Base-by-base conservation (phyloP, 2,329 filamentous ascomycete genomes). In the Cladosporium colombiae region DNA sequence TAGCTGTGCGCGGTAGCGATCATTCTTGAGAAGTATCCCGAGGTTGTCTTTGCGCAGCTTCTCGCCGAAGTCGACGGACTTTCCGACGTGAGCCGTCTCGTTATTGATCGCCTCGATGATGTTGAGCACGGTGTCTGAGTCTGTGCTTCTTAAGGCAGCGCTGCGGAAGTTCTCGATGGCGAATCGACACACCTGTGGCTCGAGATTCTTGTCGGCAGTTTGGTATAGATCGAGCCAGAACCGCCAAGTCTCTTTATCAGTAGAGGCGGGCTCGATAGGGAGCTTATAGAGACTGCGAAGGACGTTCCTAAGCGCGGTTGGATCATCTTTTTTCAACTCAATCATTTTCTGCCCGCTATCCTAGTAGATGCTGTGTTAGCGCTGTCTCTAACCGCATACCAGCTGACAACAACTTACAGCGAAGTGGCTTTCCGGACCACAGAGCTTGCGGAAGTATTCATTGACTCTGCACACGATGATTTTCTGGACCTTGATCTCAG, bases 131-230 rank as follows among this genome's bases (percentile, higher is more conserved):
- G 5, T 25, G 13, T 61, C 58, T 0, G 35, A 3, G 13, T 49
- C 11, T 13, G 58, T 52, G 3, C 14, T 13, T 5, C 5, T 1
- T 0, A 16, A 16, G 16, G 40, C 58, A 16, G 21, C 27, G 1
- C 2, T 8, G 6, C 40, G 18, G 13, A 35, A 50, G 2, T 29
- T 44, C 1, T 10, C 6, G 1, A 18, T 7, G 1, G 61, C 49
- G 4, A n/a, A 0, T 10, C 6, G 14, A n/a, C 61, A 46, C n/a
- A 63, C 25, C 2, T 29, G 1, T 16, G 61, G 33, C 7, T 44
- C 23, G 14, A 63, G 50, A 18, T 63, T 56, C 50, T 63, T 63
- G 35, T 63, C 50, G 7, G 61, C 61, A 14, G 35, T 46, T 2
- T n/a, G 7, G 8, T 21, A n/a, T 6, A 63, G 37, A 21, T 31